Percentiles rank a stretch among this genome's conserved stretches.
These are phyloP conservation scores for Tulasnella sp. DNA, from an alignment of 768 basidiomycete species.

Conservation along the genomic window DNA sequence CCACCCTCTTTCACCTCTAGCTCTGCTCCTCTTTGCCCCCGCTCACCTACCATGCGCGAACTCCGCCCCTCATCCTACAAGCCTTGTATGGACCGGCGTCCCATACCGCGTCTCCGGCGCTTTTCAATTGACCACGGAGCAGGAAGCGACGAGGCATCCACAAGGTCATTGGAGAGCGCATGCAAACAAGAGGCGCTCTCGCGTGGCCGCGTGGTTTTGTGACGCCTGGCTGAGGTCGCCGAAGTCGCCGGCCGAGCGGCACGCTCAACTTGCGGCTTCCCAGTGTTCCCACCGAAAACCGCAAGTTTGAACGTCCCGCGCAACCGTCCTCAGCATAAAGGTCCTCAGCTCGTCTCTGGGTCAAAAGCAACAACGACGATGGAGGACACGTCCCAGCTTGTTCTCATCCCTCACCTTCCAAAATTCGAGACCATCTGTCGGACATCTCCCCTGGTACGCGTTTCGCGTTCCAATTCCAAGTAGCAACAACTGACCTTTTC, in stretches of 20 bases:
- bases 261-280: background rate
- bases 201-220: background rate
- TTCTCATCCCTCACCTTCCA: background rate
- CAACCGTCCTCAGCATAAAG: background rate
- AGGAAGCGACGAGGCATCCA: background rate
- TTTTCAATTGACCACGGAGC: background rate
- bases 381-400: background rate
- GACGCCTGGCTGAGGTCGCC: background rate
- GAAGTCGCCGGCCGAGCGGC: background rate
- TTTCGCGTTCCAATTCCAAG: background rate
- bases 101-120: background rate
- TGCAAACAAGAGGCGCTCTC: too few relatives aligned
- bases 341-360: background rate
- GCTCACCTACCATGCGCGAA: background rate
- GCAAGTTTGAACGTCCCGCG: background rate
- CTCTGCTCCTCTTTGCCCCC: background rate
- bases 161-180: too few relatives aligned
- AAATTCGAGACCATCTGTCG: background rate
- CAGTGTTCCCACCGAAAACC: background rate
- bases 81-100: background rate
- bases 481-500: background rate
- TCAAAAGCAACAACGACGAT: background rate
- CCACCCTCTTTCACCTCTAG: background rate
- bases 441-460: background rate
- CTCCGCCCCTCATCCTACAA: background rate